Evolutionary conservation across 768 basidiomycete species (phyloP), one percentile per base, ranked within the genome.

Genomic region (Auriscalpium microsporum): DNA sequence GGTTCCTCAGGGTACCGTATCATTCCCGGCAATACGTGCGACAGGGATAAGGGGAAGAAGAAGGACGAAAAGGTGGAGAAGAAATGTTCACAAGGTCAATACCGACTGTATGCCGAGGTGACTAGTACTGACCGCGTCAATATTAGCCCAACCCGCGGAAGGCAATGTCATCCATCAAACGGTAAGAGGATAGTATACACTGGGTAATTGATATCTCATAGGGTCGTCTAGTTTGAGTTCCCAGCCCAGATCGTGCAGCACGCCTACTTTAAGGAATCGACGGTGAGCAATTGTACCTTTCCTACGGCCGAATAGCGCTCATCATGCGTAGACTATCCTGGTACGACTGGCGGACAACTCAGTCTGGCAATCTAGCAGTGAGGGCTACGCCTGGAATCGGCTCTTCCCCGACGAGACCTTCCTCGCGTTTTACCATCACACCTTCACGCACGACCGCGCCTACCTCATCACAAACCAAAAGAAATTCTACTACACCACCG

Each of bases 341-440:
- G 83, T 90, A 42, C 85, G 90, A 7, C 78, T 96, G 3, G 67
- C 68, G 1, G 93, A 98, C 64, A 69, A 82, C 58, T 77, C 80
- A 0, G 76, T 98, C 53, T 98, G 92, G 92, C 94, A 97, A 72
- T 96, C 93, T 1, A 83, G 82, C 63, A 97, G 94, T 66, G 94
- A 99, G 69, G 96, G 95, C 1, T 93, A 91, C 69, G 84, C 84
- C 0, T 99, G 95, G 94, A 76, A 77, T 45, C 84, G 82, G 56
- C 76, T 85, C 13, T 72, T 68, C 65, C 76, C 81, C 0, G 75
- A 73, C 1, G 75, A 85, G 56, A 79, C 75, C 14, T 88, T 97
- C 74, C 71, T 96, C 37, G 83, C 79, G 0, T 87, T 97, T 70
- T 88, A 88, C 63, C 89, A 94, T 73, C 95, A 99, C 74, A 72